Evolutionary conservation across 2,329 filamentous ascomycete species (phyloP).

Genomic region (Talaromyces funiculosus): DNA sequence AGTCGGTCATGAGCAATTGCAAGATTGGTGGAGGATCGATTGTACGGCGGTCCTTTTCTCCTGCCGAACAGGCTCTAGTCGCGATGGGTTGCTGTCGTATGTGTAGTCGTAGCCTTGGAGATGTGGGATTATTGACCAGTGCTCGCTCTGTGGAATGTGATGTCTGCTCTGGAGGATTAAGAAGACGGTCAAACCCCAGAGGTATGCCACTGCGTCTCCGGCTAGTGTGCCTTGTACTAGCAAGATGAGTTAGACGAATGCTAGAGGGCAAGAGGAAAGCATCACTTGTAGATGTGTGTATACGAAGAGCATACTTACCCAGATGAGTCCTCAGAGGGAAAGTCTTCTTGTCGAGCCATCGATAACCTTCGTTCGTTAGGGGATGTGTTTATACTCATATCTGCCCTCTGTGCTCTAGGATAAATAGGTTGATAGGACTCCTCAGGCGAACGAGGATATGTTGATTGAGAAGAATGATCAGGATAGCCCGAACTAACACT

Average conservation of each 20-base stretch:
- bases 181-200: conserved; percentile 33
- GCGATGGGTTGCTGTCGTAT: conserved; percentile 44
- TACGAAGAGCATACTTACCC: neutral
- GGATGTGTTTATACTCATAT: neutral
- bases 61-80: conserved; percentile 43
- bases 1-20: conserved; percentile 42
- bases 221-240: conserved; percentile 1
- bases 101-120: conserved; percentile 33
- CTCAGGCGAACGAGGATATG: neutral
- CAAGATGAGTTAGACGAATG: neutral
- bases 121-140: conserved; percentile 18
- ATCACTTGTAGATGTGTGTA: neutral
- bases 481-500: neutral
- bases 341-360: neutral
- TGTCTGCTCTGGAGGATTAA: conserved; percentile 24
- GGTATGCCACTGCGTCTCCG: conserved; percentile 25
- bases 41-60: conserved; percentile 42
- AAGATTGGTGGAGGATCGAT: conserved; percentile 46
- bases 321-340: too few species aligned
- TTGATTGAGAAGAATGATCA: conserved; percentile 7
- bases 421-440: neutral
- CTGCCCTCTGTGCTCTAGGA: neutral
- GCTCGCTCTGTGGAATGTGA: conserved; percentile 20
- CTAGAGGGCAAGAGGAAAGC: neutral
- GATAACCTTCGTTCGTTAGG: neutral